phyloP scores from a whole-genome alignment of 441 rosid genomes.

The Metrosideros polymorpha region DNA sequence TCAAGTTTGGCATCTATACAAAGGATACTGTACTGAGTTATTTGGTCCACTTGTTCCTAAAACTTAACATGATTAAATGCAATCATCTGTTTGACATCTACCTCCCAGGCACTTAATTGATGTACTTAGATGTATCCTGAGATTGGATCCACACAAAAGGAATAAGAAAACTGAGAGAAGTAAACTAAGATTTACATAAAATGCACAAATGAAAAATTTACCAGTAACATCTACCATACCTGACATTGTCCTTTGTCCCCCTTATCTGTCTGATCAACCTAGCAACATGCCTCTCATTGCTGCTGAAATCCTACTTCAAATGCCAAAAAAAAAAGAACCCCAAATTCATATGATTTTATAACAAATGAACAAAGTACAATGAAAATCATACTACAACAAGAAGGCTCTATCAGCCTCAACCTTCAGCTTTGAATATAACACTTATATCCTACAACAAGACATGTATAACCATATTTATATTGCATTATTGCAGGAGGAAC shows the following conservation, averaged over 20 bases:
- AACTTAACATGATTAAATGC: neutral
- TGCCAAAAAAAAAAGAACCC: neutral
- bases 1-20: neutral
- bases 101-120: neutral
- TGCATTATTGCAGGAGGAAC: neutral
- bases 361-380: neutral
- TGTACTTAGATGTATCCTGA: neutral
- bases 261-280: slow-evolving; percentile 60
- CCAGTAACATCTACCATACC: slow-evolving; percentile 24
- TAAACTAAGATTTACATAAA: neutral
- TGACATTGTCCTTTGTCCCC: slow-evolving; percentile 56
- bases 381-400: neutral
- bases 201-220: neutral
- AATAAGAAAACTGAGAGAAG: neutral
- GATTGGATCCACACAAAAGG: neutral
- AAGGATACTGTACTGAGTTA: neutral
- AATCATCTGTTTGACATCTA: neutral
- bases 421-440: neutral
- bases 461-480: neutral
- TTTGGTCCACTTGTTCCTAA: neutral
- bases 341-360: neutral
- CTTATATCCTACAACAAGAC: neutral
- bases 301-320: slow-evolving; percentile 45
- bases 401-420: neutral
- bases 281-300: slow-evolving; percentile 45